phyloP scores from a whole-genome alignment of 257 asterid species.

The Asclepias syriaca region DNA sequence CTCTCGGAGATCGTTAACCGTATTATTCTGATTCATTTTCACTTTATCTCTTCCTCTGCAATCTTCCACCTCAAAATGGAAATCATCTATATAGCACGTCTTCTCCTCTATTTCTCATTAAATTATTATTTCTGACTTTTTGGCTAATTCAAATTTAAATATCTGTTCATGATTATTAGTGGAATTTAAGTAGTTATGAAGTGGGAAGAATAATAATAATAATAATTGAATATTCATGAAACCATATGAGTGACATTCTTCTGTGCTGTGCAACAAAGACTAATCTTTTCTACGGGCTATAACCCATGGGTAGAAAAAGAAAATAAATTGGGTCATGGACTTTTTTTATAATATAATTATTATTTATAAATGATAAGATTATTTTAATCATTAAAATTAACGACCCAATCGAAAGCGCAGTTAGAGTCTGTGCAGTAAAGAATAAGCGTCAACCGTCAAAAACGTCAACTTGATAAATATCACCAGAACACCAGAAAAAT shows the following conservation, averaged over 20 bases:
- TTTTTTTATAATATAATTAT: too few species aligned
- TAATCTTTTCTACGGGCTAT: background rate
- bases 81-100: background rate
- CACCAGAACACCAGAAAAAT: constrained; percentile 3
- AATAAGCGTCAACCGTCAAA: constrained; percentile 19
- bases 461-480: constrained; percentile 19
- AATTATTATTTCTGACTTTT: constrained; percentile 8
- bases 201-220: background rate
- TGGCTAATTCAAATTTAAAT: background rate
- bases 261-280: background rate
- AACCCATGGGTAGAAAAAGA: too few species aligned
- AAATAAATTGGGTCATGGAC: too few species aligned
- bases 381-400: too few species aligned
- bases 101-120: background rate
- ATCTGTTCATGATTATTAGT: background rate
- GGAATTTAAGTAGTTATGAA: background rate
- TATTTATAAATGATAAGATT: too few species aligned
- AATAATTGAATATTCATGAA: background rate
- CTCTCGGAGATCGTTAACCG: constrained; percentile 9
- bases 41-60: background rate
- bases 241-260: background rate
- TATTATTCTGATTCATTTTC: constrained; percentile 21
- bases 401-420: too few species aligned
- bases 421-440: too few species aligned
- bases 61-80: background rate